These are phyloP conservation scores for Lophium mytilinum DNA, from an alignment of 495 filamentous ascomycete genomes.

Conservation along the genomic window DNA sequence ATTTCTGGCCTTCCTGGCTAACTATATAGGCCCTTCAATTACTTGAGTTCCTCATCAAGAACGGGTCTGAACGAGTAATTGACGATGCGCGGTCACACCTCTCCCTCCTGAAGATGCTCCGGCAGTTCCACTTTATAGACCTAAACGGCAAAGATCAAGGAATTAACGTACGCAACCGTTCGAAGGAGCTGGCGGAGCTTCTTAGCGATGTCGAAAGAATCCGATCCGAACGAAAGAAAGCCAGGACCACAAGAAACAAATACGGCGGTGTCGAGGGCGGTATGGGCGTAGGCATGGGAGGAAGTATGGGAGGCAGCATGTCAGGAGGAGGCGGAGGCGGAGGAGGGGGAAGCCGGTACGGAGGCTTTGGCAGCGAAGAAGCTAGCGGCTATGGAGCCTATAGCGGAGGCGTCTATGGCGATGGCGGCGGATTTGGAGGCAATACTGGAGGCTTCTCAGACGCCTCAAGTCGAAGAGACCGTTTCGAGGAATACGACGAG, in stretches of 20 bases:
- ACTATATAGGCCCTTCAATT: slow-evolving; percentile 67
- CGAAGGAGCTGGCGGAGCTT: slow-evolving; percentile 90
- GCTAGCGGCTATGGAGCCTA: slow-evolving; percentile 66
- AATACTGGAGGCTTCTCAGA: slow-evolving; percentile 63
- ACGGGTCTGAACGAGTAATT: slow-evolving; percentile 94
- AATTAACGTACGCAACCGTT: slow-evolving; percentile 92
- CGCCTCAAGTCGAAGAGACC: slow-evolving; percentile 53
- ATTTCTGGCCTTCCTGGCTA: slow-evolving; percentile 2
- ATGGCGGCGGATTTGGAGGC: slow-evolving; percentile 81
- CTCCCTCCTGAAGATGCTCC: slow-evolving; percentile 92
- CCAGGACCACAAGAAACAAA: slow-evolving; percentile 79
- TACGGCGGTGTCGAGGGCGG: slow-evolving; percentile 91
- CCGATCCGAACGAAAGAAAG: slow-evolving; percentile 89
- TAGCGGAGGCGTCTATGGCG: slow-evolving; percentile 81
- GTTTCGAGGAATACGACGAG: slow-evolving; percentile 96
- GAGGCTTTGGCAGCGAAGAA: slow-evolving; percentile 77
- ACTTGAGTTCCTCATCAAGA: slow-evolving; percentile 95
- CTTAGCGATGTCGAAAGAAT: slow-evolving; percentile 91
- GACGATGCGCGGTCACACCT: slow-evolving; percentile 95
- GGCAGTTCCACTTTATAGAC: slow-evolving; percentile 97
- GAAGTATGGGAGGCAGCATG: slow-evolving; percentile 49
- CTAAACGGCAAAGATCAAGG: slow-evolving; percentile 96
- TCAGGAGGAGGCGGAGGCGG: slow-evolving; percentile 54
- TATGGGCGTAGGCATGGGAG: slow-evolving; percentile 41
- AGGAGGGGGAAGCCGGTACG: slow-evolving; percentile 56